These are phyloP conservation scores for Hypoxylon lienhwacheense DNA, from an alignment of 495 filamentous ascomycete species.

Conservation along the genomic window DNA sequence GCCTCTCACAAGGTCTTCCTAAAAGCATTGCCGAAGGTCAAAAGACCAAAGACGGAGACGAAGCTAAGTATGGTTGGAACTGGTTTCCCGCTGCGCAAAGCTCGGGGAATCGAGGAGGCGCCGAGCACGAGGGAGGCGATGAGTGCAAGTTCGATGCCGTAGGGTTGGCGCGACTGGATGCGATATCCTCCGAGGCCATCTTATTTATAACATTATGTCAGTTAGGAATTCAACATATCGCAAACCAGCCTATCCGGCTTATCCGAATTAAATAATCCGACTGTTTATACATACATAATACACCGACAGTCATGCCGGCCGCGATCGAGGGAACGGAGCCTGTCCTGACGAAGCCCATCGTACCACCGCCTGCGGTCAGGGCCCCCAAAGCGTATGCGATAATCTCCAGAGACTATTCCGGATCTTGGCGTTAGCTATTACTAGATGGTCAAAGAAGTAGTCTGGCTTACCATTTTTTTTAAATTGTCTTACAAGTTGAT, in stretches of 20 bases:
- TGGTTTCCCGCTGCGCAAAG: constrained; percentile 75
- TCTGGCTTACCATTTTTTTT: constrained; percentile 22
- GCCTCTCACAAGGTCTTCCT: constrained; percentile 38
- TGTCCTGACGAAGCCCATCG: constrained; percentile 77
- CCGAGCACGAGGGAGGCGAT: constrained; percentile 81
- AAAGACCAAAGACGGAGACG: constrained; percentile 61
- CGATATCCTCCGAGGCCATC: constrained; percentile 72
- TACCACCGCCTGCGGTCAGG: constrained; percentile 83
- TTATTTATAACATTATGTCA: constrained; percentile 25
- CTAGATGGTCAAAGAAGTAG: neutral
- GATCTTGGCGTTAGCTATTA: constrained; percentile 12
- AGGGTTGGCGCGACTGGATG: constrained; percentile 63
- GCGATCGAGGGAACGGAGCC: constrained; percentile 82
- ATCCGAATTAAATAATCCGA: neutral
- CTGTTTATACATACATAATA: constrained; percentile 49
- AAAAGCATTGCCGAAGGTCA: constrained; percentile 62
- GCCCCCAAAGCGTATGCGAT: constrained; percentile 73
- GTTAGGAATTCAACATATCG: constrained; percentile 2
- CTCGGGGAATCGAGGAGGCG: constrained; percentile 79
- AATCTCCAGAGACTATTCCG: constrained; percentile 30
- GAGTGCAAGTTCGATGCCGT: constrained; percentile 73
- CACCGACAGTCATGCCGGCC: constrained; percentile 80
- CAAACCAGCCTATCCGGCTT: neutral
- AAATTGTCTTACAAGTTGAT: neutral
- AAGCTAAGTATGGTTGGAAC: constrained; percentile 73